Conservation (phyloP, 108 stramenopile species). For the Conticribra weissflogii region DNA sequence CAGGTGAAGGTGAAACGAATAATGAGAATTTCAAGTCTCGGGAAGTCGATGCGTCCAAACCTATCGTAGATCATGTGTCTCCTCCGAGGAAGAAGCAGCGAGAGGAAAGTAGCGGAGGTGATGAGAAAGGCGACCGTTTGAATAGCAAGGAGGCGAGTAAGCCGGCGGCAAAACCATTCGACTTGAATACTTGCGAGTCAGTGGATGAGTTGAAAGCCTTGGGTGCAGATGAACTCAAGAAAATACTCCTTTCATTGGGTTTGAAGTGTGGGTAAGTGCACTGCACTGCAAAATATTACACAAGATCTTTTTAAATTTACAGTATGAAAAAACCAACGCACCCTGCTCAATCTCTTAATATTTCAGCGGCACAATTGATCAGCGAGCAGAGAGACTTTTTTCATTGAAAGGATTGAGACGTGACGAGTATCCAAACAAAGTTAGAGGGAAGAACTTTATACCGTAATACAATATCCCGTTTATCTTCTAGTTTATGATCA, state of each 20-base stretch:
- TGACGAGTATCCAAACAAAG: constrained; percentile 72
- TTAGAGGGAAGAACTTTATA: constrained; percentile 71
- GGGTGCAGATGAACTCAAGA: constrained; percentile 89
- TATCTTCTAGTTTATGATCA: background rate
- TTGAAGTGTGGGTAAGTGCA: constrained; percentile 87
- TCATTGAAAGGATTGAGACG: constrained; percentile 84
- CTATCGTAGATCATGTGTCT: no score
- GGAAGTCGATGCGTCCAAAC: background rate
- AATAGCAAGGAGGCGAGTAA: constrained; percentile 1
- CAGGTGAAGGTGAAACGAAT: background rate
- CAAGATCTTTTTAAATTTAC: constrained; percentile 4
- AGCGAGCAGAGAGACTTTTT: constrained; percentile 88
- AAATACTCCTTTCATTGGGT: constrained; percentile 78
- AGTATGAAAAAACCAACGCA: background rate
- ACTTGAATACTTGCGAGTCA: constrained; percentile 59
- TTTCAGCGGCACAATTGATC: constrained; percentile 62
- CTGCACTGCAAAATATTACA: background rate
- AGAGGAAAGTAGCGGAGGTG: background rate
- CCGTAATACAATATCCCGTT: no score
- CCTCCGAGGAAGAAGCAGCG: background rate
- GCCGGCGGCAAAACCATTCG: constrained; percentile 53
- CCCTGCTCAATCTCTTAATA: background rate
- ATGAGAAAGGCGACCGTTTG: background rate
- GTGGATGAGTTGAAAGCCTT: constrained; percentile 63
- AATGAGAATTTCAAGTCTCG: background rate